A percentile compares a stretch with the other conserved stretches of the same genome.
phyloP scores from a whole-genome alignment of 331 rosid genomes.

The Stylosanthes scabra region DNA sequence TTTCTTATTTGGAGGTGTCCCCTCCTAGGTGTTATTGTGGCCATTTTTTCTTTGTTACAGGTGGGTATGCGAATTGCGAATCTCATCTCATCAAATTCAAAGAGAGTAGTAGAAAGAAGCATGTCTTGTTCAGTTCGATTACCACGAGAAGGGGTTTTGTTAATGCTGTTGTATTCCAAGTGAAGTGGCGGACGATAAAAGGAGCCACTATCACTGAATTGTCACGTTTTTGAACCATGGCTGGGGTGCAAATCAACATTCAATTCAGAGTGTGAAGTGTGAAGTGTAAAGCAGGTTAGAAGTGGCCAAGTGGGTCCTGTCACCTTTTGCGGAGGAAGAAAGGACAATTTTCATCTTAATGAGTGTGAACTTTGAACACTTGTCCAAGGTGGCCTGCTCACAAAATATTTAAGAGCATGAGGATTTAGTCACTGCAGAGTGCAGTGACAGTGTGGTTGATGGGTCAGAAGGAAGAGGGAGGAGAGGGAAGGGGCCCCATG shows the following conservation, averaged over 20 bases:
- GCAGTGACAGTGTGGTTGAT: background rate
- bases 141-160: too few relatives aligned
- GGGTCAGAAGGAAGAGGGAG: background rate
- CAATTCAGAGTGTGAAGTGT: background rate
- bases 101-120: background rate
- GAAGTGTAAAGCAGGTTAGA: background rate
- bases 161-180: background rate
- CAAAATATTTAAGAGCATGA: slow-evolving; percentile 1
- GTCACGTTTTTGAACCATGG: background rate
- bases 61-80: slow-evolving; percentile 10
- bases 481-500: background rate
- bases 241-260: background rate
- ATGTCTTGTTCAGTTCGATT: slow-evolving; percentile 1
- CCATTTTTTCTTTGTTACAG: background rate
- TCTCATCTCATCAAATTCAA: background rate
- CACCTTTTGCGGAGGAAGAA: background rate
- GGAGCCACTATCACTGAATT: background rate
- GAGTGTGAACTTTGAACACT: background rate
- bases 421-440: background rate
- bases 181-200: background rate
- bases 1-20: background rate
- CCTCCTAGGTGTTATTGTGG: background rate
- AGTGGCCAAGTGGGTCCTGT: background rate
- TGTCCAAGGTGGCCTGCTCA: background rate
- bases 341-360: background rate